A percentile compares a stretch with the other conserved stretches of the same genome.
phyloP scores from a whole-genome alignment of 2,329 filamentous ascomycete genomes.

The Alternaria sp. region DNA sequence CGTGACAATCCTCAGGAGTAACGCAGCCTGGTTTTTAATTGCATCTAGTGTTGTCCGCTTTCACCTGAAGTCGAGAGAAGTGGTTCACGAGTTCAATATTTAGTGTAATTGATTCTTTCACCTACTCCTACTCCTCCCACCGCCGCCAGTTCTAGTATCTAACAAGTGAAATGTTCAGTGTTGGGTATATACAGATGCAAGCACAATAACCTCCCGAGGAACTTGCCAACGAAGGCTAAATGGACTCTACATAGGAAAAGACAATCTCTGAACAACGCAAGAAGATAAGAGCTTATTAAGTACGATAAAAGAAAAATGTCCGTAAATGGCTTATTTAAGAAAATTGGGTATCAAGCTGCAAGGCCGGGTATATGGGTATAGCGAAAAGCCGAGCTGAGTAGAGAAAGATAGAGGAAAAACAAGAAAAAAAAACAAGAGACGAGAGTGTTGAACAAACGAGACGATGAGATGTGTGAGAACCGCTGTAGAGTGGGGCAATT shows the following conservation, averaged over 20 bases:
- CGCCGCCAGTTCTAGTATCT: conserved; percentile 1
- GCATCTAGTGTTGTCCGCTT: no score
- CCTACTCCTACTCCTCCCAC: background rate
- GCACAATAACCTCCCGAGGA: conserved; percentile 4
- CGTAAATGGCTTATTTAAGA: background rate
- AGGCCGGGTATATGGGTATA: conserved; percentile 8
- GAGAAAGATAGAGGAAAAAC: background rate
- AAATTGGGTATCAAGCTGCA: conserved; percentile 8
- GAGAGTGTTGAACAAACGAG: conserved; percentile 16
- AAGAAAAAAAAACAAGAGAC: background rate
- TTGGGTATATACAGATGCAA: conserved; percentile 8
- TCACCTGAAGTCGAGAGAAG: no score
- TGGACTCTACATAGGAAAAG: conserved; percentile 11
- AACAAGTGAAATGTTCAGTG: conserved; percentile 1
- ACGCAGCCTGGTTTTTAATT: background rate
- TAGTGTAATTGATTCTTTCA: conserved; percentile 2
- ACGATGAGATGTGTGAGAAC: conserved; percentile 7
- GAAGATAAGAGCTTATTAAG: conserved; percentile 1
- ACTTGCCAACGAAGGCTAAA: conserved; percentile 4
- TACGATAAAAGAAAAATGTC: background rate
- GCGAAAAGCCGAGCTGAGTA: conserved; percentile 11
- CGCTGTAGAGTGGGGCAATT: conserved; percentile 5
- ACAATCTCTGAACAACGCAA: conserved; percentile 3
- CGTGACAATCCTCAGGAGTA: background rate
- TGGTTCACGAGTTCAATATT: background rate